Evolutionary conservation across 768 basidiomycete genomes (phyloP).

Genomic region (Agrocybe praecox): DNA sequence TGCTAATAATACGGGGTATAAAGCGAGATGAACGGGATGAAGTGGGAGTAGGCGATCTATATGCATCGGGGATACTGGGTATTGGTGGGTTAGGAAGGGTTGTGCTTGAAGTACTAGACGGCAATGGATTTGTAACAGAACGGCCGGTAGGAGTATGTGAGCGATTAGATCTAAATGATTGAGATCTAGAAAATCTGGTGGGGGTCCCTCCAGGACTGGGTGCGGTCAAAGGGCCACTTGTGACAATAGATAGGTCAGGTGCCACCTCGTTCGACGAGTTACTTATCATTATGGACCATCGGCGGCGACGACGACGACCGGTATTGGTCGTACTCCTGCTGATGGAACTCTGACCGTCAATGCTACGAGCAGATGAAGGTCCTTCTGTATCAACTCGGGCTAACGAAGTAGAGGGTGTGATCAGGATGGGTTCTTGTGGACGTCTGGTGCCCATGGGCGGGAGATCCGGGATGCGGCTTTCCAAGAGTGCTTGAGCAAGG

Average conservation of each 20-base stretch:
- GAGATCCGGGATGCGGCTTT: constrained; percentile 76
- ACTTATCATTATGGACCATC: constrained; percentile 61
- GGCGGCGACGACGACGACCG: constrained; percentile 51
- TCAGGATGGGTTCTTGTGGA: constrained; percentile 69
- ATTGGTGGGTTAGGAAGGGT: constrained; percentile 14
- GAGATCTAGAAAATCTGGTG: constrained; percentile 36
- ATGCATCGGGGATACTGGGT: constrained; percentile 15
- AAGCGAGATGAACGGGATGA: constrained; percentile 61
- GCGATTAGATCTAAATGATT: constrained; percentile 40
- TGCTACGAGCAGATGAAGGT: constrained; percentile 47
- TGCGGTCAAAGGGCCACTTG: constrained; percentile 28
- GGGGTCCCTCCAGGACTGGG: constrained; percentile 22
- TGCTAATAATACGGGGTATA: constrained; percentile 69
- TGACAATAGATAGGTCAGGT: constrained; percentile 14
- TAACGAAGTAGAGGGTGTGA: constrained; percentile 45
- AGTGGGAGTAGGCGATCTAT: constrained; percentile 29
- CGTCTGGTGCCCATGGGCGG: constrained; percentile 70
- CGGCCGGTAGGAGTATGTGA: constrained; percentile 28
- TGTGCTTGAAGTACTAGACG: constrained; percentile 15
- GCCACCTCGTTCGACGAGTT: constrained; percentile 21
- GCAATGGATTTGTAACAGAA: constrained; percentile 21
- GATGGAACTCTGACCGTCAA: constrained; percentile 39
- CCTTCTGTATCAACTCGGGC: constrained; percentile 41
- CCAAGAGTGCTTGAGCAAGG: constrained; percentile 71
- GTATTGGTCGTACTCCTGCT: constrained; percentile 26